phyloP scores from a whole-genome alignment of 2,329 filamentous ascomycete species.

The Fusarium ramigenum region DNA sequence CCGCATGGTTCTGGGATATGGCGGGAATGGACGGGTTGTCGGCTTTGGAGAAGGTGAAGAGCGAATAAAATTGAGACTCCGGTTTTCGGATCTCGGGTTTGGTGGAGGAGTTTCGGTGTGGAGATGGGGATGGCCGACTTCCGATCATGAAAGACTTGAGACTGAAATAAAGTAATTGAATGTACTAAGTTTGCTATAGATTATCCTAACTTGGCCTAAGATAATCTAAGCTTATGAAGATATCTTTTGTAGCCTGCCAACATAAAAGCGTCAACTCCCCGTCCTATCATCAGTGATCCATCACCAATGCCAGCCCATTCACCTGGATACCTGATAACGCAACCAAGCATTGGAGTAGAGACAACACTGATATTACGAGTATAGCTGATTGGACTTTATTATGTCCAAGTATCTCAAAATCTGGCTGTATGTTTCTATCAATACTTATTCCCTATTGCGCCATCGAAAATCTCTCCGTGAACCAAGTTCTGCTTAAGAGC shows the following conservation, averaged over 20 bases:
- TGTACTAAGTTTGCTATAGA: too few species aligned
- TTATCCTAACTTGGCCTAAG: accelerated
- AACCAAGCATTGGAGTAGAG: accelerated
- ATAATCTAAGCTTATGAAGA: accelerated
- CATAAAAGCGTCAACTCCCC: too few species aligned
- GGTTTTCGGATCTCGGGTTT: constrained; percentile 16
- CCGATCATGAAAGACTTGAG: neutral
- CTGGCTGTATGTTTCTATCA: accelerated
- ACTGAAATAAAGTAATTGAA: too few species aligned
- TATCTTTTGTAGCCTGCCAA: too few species aligned
- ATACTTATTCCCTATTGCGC: too few species aligned
- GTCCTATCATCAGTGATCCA: neutral
- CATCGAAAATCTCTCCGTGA: too few species aligned
- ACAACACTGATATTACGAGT: accelerated
- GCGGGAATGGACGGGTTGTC: constrained; percentile 7
- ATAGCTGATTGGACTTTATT: accelerated
- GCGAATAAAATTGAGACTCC: constrained; percentile 1
- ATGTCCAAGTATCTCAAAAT: accelerated
- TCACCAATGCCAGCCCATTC: neutral
- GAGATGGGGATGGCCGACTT: neutral
- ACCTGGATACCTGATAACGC: neutral
- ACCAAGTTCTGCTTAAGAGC: too few species aligned
- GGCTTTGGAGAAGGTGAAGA: constrained; percentile 5
- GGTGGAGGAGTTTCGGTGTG: neutral
- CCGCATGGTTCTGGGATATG: constrained; percentile 31